Conservation (phyloP, 2,329 filamentous ascomycete genomes). For the Nakataea oryzae region DNA sequence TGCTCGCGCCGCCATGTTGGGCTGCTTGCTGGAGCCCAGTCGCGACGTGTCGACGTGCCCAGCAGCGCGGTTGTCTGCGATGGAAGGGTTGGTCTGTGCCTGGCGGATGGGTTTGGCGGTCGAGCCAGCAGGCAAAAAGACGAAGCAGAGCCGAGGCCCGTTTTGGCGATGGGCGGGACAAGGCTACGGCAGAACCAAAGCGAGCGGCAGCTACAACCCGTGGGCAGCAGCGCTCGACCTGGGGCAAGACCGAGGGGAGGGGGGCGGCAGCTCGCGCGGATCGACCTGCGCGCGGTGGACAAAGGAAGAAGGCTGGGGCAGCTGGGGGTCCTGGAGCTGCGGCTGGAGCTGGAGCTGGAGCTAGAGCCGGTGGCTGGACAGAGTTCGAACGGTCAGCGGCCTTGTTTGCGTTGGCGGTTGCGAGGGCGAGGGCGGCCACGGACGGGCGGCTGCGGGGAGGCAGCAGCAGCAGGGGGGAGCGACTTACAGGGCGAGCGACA, state of each 20-base stretch:
- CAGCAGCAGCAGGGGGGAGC: too few relatives aligned
- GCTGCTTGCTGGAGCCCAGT: not conserved
- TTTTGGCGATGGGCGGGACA: too few relatives aligned
- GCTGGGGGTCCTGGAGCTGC: not conserved
- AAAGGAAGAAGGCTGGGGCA: not conserved
- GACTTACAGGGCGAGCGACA: not conserved
- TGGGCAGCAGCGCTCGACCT: not conserved
- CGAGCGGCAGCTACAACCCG: too few relatives aligned
- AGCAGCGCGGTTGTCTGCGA: not conserved
- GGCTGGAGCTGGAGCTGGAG: too few relatives aligned
- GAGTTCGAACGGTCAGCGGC: not conserved
- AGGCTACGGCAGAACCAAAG: not conserved
- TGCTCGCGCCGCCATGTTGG: slow-evolving; percentile 33
- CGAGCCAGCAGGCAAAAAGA: not conserved
- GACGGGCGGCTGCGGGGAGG: too few relatives aligned
- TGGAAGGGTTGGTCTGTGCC: not conserved
- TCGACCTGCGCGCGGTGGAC: too few relatives aligned
- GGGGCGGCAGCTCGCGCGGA: too few relatives aligned
- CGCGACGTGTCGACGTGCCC: not conserved
- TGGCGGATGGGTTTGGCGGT: not conserved
- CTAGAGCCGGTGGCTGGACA: too few relatives aligned
- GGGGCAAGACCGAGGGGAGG: not conserved
- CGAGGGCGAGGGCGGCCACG: too few relatives aligned
- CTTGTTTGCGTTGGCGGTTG: not conserved
- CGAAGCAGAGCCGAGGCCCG: not conserved